Conservation (phyloP, 2,329 filamentous ascomycete species). For the Grosmannia penicillata region DNA sequence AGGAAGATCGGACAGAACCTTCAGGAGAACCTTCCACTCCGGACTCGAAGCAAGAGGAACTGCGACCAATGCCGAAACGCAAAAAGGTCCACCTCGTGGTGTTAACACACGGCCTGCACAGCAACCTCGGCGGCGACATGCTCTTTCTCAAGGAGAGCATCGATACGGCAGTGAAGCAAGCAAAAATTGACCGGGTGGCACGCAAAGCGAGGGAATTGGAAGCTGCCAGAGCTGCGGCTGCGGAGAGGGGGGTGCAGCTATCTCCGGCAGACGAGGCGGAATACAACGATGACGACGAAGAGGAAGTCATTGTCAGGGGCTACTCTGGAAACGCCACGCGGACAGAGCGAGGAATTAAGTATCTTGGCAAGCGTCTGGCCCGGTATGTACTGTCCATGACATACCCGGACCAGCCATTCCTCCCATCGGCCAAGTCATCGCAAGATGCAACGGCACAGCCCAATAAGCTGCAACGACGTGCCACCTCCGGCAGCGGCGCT, state of each 20-base stretch:
- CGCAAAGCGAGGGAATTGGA: slow-evolving; percentile 34
- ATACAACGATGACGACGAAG: slow-evolving; percentile 54
- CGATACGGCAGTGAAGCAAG: slow-evolving; percentile 64
- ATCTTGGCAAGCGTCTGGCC: slow-evolving; percentile 84
- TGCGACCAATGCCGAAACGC: too few relatives aligned
- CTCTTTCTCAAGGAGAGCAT: slow-evolving; percentile 95
- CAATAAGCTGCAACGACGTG: too few relatives aligned
- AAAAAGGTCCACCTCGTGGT: slow-evolving; percentile 85
- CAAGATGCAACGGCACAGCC: too few relatives aligned
- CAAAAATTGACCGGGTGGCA: slow-evolving; percentile 51
- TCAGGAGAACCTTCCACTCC: too few relatives aligned
- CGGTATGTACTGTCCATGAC: slow-evolving; percentile 83
- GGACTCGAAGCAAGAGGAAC: slow-evolving; percentile 8
- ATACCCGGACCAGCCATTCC: slow-evolving; percentile 82
- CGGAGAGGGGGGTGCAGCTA: too few relatives aligned
- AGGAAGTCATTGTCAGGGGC: slow-evolving; percentile 77
- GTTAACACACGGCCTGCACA: slow-evolving; percentile 86
- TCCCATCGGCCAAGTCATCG: slow-evolving; percentile 39
- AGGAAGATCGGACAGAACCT: slow-evolving; percentile 3
- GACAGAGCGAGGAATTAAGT: slow-evolving; percentile 93
- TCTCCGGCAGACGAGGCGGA: too few relatives aligned
- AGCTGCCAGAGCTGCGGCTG: too few relatives aligned
- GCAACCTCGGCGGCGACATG: slow-evolving; percentile 93
- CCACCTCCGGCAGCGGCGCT: too few relatives aligned
- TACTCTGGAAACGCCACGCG: slow-evolving; percentile 81